Conservation (phyloP, 2,329 filamentous ascomycete genomes). For the Drechmeria coniospora region DNA sequence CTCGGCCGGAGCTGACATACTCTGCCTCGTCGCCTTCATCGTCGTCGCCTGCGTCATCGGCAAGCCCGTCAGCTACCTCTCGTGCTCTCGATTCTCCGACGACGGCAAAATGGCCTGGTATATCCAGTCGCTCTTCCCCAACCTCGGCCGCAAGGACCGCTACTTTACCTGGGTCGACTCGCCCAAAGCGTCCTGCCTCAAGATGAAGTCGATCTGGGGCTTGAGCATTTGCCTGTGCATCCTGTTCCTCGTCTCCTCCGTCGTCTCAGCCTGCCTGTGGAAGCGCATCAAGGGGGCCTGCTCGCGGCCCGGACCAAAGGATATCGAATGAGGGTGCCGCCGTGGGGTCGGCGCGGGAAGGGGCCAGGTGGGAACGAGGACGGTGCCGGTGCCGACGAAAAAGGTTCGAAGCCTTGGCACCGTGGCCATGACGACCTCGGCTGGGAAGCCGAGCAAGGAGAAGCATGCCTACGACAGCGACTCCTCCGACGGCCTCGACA, state of each 20-base stretch:
- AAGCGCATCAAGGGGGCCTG: conserved; percentile 33
- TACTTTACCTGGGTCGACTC: conserved; percentile 32
- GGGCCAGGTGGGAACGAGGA: conserved; percentile 1
- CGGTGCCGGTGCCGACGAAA: conserved; percentile 5
- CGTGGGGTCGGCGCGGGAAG: conserved; percentile 21
- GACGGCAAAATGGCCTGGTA: conserved; percentile 27
- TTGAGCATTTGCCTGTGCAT: conserved; percentile 65
- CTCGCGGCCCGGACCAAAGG: conserved; percentile 22
- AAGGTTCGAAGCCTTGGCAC: conserved; percentile 21
- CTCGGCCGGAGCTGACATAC: conserved; percentile 46
- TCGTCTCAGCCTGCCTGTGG: conserved; percentile 47
- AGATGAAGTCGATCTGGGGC: conserved; percentile 82
- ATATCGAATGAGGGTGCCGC: conserved; percentile 35
- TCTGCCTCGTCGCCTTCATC: conserved; percentile 62
- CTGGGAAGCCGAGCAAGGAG: conserved; percentile 9
- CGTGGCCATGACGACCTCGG: conserved; percentile 17
- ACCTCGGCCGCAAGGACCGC: conserved; percentile 18
- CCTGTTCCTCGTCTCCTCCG: conserved; percentile 48
- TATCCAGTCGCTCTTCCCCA: conserved; percentile 26
- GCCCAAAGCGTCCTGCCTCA: conserved; percentile 53
- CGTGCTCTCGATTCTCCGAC: conserved; percentile 42
- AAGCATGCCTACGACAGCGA: conserved; percentile 13
- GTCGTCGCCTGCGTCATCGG: conserved; percentile 66
- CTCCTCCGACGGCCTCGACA: conserved; percentile 13
- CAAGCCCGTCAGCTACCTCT: conserved; percentile 62